phyloP scores from a whole-genome alignment of 2,329 filamentous ascomycete genomes.

The Botrytis galanthina region DNA sequence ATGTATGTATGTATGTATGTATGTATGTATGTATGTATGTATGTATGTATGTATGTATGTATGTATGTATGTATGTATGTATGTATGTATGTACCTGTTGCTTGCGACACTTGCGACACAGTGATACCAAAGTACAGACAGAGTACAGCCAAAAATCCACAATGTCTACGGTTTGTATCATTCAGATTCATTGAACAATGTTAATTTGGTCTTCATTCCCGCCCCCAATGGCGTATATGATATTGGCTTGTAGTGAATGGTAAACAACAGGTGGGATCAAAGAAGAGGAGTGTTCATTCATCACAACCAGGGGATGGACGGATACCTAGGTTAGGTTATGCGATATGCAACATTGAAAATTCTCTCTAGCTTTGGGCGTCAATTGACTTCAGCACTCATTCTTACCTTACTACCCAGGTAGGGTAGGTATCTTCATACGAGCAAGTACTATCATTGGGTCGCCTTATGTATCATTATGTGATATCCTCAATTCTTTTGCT shows the following conservation, averaged over 20 bases:
- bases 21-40: too few relatives aligned
- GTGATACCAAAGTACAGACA: neutral
- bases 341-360: neutral
- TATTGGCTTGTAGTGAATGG: neutral
- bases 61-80: too few relatives aligned
- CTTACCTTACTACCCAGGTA: neutral
- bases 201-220: neutral
- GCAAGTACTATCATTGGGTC: neutral
- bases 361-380: constrained; percentile 11
- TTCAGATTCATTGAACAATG: neutral
- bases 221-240: neutral
- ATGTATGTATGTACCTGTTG: neutral
- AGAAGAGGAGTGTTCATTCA: neutral
- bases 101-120: neutral
- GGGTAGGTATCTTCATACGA: neutral
- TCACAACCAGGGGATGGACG: neutral
- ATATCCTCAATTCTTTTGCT: neutral
- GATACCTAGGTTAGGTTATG: neutral
- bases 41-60: too few relatives aligned
- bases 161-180: neutral
- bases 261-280: neutral
- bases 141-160: neutral
- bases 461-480: neutral
- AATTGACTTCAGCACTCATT: neutral
- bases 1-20: too few relatives aligned